Conservation (phyloP, 345 rosid species). For the Boechera divaricarpa region DNA sequence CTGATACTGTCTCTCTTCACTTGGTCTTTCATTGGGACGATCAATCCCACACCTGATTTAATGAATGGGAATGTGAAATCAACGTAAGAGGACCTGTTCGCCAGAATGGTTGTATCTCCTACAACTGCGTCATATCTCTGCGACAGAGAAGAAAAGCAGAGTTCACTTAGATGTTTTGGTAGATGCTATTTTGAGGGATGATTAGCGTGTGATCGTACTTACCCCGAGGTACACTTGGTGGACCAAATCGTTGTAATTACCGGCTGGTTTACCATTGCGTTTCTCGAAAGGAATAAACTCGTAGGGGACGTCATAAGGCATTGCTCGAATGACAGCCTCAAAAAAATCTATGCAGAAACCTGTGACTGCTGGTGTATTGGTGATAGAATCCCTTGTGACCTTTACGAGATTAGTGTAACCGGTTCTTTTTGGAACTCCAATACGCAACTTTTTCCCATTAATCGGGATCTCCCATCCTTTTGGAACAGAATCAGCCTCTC, state of each 20-base stretch:
- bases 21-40: constrained; percentile 48
- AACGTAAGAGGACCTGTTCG: constrained; percentile 58
- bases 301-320: constrained; percentile 56
- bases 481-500: constrained; percentile 40
- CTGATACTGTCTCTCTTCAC: constrained; percentile 50
- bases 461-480: constrained; percentile 63
- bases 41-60: constrained; percentile 63
- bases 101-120: constrained; percentile 64
- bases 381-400: constrained; percentile 42
- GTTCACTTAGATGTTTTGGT: neutral
- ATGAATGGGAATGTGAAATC: constrained; percentile 74
- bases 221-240: constrained; percentile 58
- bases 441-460: constrained; percentile 48
- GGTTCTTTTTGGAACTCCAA: constrained; percentile 52
- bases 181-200: neutral
- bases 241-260: constrained; percentile 49
- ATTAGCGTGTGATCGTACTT: neutral
- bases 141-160: neutral
- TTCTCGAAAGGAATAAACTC: constrained; percentile 47
- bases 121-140: constrained; percentile 64
- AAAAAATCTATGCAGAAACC: constrained; percentile 60
- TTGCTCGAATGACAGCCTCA: constrained; percentile 45
- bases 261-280: constrained; percentile 34
- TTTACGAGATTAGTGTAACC: constrained; percentile 52
- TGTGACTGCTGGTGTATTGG: neutral